phyloP scores from a whole-genome alignment of 2,329 filamentous ascomycete species.

The Paraphoma sp. region DNA sequence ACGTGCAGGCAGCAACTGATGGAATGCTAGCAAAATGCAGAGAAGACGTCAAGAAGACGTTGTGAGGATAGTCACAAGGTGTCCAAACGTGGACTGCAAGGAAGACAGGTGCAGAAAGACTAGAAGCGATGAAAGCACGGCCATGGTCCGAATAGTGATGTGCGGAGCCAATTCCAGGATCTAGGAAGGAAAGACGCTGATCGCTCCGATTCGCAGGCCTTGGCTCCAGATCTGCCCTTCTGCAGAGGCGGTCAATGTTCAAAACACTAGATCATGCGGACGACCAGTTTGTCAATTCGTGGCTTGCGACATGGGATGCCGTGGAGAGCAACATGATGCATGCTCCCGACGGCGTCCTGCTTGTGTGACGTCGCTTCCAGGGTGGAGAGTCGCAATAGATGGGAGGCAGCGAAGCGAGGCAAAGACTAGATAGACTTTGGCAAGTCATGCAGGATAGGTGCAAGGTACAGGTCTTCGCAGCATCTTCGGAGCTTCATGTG shows the following conservation, averaged over 20 bases:
- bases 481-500: not conserved
- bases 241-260: not conserved
- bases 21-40: too few relatives aligned
- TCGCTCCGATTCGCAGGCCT: not conserved
- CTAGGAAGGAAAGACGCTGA: not conserved
- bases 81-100: too few relatives aligned
- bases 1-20: too few relatives aligned
- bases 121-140: too few relatives aligned
- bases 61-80: too few relatives aligned
- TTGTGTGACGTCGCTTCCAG: slow-evolving; percentile 17
- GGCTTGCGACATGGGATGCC: slow-evolving; percentile 13
- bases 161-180: not conserved
- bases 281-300: slow-evolving; percentile 1
- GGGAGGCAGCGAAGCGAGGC: not conserved
- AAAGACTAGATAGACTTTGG: slow-evolving; percentile 1
- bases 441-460: not conserved
- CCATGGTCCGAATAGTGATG: not conserved
- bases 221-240: not conserved
- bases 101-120: too few relatives aligned
- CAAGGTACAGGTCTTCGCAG: not conserved
- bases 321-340: slow-evolving; percentile 12
- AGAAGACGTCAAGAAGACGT: too few relatives aligned
- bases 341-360: slow-evolving; percentile 8
- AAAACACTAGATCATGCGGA: not conserved
- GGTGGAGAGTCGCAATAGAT: slow-evolving; percentile 7